Evolutionary conservation across 139 green algal genomes (phyloP), one percentile per base, ranked within the genome.

Genomic region (Nannochloris sp.): DNA sequence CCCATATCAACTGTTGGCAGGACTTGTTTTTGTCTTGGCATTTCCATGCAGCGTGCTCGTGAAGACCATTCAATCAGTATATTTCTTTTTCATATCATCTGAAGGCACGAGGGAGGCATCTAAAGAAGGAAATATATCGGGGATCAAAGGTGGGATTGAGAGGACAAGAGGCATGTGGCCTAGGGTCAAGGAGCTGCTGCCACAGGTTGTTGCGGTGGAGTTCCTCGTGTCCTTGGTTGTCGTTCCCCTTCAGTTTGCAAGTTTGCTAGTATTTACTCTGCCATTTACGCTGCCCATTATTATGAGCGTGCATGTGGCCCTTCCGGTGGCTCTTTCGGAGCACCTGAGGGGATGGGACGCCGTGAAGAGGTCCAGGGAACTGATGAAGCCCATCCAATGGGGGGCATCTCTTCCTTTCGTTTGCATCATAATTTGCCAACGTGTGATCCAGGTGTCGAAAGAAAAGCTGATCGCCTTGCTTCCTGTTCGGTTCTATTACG

Each of bases 221-320:
- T 61, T 74, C 10, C 30, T 80, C 40, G 67, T 82, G n/a, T 66
- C 72, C 1, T 40, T 64, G 3, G 63, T 51, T 12, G 72, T 80
- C 28, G 44, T 82, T 50, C 72, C 72, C 2, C 49, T 75, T 36
- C 60, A 73, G 20, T 68, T 68, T 59, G 51, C 65, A 12, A 68
- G 49, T 55, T 65, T 76, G 26, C 61, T 65, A 4, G 64, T 82
- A 11, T 17, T 79, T 31, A 76, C 71, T 1, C 59, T 80, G 26
- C 67, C 67, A 17, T 53, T 72, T 29, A 79, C 72, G 0, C 56
- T 80, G 40, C 71, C 72, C 4, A 30, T 75, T 20, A 69, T 82
- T 2, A 30, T 80, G 14, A 56, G 49, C 33, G 43, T 82, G 30
- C 71, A 80, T 44, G 57, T 64, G 0, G 65, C 74, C 1, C 50